phyloP scores from a whole-genome alignment of 2,329 filamentous ascomycete species.

The Dactylonectria macrodidyma region DNA sequence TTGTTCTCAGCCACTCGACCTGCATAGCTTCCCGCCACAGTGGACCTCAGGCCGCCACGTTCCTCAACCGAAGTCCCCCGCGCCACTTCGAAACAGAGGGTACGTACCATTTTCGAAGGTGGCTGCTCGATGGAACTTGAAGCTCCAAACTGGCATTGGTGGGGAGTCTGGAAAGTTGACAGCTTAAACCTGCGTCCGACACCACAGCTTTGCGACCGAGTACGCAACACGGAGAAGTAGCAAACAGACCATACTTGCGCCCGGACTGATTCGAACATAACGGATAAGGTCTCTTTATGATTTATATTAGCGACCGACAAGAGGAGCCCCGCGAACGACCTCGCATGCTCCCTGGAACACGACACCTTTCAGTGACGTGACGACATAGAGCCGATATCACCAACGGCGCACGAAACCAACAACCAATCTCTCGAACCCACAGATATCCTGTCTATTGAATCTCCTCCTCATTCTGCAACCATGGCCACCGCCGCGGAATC shows the following conservation, averaged over 20 bases:
- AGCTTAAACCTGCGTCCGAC: conserved; percentile 40
- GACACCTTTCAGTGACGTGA: conserved; percentile 25
- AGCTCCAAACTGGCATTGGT: conserved; percentile 31
- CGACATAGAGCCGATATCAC: conserved; percentile 12
- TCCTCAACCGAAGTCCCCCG: conserved; percentile 13
- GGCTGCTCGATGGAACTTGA: background rate
- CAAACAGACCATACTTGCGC: background rate
- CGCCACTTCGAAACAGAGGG: background rate
- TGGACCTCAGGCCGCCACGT: background rate
- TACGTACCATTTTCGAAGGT: conserved; percentile 17
- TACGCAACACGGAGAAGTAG: conserved; percentile 20
- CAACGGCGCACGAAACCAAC: conserved; percentile 7
- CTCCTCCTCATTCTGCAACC: conserved; percentile 14
- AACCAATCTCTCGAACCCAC: background rate
- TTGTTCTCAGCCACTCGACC: conserved; percentile 2
- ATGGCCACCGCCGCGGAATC: conserved; percentile 52
- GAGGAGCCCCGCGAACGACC: background rate
- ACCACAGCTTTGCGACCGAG: conserved; percentile 32
- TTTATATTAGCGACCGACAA: background rate
- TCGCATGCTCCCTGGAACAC: conserved; percentile 14
- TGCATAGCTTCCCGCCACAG: background rate
- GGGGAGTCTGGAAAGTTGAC: conserved; percentile 43
- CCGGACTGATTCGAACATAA: too few relatives aligned
- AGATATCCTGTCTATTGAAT: background rate
- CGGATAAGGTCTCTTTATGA: background rate